Conservation (phyloP, 192 early-diverging fungal genomes). For the Dissophora globulifera region DNA sequence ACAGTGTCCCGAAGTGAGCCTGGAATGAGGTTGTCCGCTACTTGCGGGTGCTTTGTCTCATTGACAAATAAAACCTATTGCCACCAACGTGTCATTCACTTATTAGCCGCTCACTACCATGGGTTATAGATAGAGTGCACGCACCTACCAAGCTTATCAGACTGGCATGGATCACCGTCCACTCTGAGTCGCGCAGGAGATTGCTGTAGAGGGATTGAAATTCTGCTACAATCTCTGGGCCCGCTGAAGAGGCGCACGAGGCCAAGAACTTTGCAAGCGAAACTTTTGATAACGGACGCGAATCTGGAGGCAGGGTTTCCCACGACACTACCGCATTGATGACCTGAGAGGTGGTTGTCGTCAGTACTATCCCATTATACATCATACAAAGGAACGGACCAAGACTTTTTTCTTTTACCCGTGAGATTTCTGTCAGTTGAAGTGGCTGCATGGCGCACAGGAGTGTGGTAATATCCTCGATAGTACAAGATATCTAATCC, state of each 20-base stretch:
- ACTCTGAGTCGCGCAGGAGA: constrained; percentile 14
- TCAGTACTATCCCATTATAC: background rate
- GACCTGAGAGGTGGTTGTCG: constrained; percentile 3
- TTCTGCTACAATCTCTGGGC: background rate
- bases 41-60: background rate
- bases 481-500: constrained; percentile 16
- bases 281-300: constrained; percentile 13
- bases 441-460: constrained; percentile 13
- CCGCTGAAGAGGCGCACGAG: constrained; percentile 12
- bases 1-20: background rate
- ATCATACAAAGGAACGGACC: background rate
- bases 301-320: constrained; percentile 1
- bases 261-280: constrained; percentile 13
- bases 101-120: background rate
- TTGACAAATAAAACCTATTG: background rate
- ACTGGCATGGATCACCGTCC: constrained; percentile 11
- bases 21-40: constrained; percentile 1
- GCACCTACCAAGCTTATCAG: constrained; percentile 30
- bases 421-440: no score
- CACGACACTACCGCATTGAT: constrained; percentile 19
- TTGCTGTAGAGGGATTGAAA: background rate
- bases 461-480: constrained; percentile 15
- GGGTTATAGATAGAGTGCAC: background rate
- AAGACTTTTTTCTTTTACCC: no score
- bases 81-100: background rate